These are phyloP conservation scores for Glutinoglossum americanum DNA, from an alignment of 495 filamentous ascomycete species.

Conservation along the genomic window DNA sequence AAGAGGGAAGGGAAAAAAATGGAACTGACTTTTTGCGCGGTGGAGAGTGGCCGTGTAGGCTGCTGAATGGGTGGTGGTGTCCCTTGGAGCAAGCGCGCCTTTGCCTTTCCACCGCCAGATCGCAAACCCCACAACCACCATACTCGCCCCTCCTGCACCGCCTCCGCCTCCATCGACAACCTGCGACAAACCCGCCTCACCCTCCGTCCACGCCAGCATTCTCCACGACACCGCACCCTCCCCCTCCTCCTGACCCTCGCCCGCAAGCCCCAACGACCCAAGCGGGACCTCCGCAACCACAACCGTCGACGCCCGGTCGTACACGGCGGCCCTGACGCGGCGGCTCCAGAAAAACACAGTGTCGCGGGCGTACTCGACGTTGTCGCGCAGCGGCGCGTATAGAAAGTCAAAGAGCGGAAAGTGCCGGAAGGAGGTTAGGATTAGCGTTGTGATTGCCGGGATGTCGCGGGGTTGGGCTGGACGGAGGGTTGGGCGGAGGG, in stretches of 20 bases:
- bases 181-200: neutral
- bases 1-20: too few species aligned
- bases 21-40: too few species aligned
- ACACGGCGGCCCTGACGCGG: neutral
- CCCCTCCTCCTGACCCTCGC: neutral
- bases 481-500: too few species aligned
- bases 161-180: neutral
- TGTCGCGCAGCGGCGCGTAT: neutral
- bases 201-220: neutral
- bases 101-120: neutral
- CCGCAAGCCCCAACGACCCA: neutral
- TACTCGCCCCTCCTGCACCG: too few species aligned
- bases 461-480: too few species aligned
- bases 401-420: neutral
- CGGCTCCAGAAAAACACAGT: neutral
- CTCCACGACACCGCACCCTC: neutral
- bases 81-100: too few species aligned
- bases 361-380: neutral
- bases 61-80: too few species aligned
- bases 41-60: too few species aligned
- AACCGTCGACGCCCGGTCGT: neutral
- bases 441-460: neutral
- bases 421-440: neutral
- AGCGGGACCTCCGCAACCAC: neutral
- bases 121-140: neutral